Conservation (phyloP, 2,329 filamentous ascomycete species). For the Cladosporium sp. region DNA sequence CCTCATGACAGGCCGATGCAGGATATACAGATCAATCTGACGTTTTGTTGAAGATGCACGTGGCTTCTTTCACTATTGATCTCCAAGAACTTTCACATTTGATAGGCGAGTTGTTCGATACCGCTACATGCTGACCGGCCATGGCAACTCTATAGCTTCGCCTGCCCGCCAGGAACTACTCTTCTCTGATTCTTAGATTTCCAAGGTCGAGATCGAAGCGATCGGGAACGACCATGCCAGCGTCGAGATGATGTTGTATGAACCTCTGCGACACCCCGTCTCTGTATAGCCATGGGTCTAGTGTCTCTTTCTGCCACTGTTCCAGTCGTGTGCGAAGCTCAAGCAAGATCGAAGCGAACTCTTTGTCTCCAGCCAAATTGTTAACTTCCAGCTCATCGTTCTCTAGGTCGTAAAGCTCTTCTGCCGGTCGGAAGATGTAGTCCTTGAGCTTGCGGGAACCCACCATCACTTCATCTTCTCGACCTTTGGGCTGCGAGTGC, state of each 20-base stretch:
- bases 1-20: background rate
- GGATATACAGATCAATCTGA: background rate
- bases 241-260: conserved; percentile 25
- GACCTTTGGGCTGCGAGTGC: conserved; percentile 31
- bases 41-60: background rate
- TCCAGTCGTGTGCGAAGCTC: conserved; percentile 40
- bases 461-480: conserved; percentile 38
- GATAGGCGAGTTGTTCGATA: background rate
- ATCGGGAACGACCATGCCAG: conserved; percentile 30
- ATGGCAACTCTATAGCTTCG: background rate
- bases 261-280: conserved; percentile 31
- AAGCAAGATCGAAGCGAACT: conserved; percentile 37
- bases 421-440: conserved; percentile 49
- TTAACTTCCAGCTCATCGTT: conserved; percentile 49
- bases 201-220: conserved; percentile 32
- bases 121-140: background rate
- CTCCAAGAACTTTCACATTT: background rate
- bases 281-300: conserved; percentile 40
- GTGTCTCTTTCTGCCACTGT: conserved; percentile 40
- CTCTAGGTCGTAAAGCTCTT: conserved; percentile 53
- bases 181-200: conserved; percentile 21
- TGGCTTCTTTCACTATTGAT: background rate
- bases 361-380: conserved; percentile 45
- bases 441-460: conserved; percentile 45
- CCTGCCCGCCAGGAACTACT: background rate